Conservation (phyloP, 2,329 filamentous ascomycete genomes). For the Scedosporium apiospermum region DNA sequence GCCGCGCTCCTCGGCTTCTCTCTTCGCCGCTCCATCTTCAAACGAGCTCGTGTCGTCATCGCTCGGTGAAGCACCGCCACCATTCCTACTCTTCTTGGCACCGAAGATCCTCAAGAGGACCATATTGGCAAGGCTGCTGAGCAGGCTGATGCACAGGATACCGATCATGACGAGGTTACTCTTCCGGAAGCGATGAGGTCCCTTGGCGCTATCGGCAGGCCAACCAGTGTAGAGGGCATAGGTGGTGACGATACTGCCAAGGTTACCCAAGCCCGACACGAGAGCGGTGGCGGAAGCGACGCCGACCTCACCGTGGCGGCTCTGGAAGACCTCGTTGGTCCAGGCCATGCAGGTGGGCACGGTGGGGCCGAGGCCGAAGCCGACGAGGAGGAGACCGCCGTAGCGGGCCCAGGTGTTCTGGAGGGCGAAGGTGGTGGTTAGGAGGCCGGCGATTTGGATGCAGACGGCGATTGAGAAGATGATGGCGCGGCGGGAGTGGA, state of each 20-base stretch:
- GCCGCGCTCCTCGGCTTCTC: conserved; percentile 49
- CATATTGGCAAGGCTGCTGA: conserved; percentile 61
- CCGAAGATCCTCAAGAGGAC: conserved; percentile 51
- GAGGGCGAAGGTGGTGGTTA: conserved; percentile 67
- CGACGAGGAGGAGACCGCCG: conserved; percentile 79
- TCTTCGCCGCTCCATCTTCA: conserved; percentile 50
- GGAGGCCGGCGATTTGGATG: conserved; percentile 73
- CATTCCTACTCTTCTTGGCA: conserved; percentile 39
- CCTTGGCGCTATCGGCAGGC: conserved; percentile 62
- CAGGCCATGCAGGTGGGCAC: conserved; percentile 92
- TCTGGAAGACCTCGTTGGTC: conserved; percentile 85
- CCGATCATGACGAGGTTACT: conserved; percentile 86
- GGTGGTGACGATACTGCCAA: conserved; percentile 78
- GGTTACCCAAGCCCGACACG: conserved; percentile 78
- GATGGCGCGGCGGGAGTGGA: conserved; percentile 67
- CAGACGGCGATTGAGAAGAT: conserved; percentile 72
- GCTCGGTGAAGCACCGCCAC: conserved; percentile 17
- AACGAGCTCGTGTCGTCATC: conserved; percentile 32
- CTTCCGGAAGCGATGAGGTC: conserved; percentile 63
- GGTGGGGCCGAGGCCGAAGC: conserved; percentile 82
- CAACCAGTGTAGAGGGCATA: conserved; percentile 86
- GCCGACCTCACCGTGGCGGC: conserved; percentile 80
- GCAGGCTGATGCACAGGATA: conserved; percentile 69
- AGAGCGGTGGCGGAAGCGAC: conserved; percentile 79
- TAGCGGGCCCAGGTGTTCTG: conserved; percentile 73